These are phyloP conservation scores for Talaromyces sp. DNA, from an alignment of 2,329 filamentous ascomycete genomes.

Conservation along the genomic window DNA sequence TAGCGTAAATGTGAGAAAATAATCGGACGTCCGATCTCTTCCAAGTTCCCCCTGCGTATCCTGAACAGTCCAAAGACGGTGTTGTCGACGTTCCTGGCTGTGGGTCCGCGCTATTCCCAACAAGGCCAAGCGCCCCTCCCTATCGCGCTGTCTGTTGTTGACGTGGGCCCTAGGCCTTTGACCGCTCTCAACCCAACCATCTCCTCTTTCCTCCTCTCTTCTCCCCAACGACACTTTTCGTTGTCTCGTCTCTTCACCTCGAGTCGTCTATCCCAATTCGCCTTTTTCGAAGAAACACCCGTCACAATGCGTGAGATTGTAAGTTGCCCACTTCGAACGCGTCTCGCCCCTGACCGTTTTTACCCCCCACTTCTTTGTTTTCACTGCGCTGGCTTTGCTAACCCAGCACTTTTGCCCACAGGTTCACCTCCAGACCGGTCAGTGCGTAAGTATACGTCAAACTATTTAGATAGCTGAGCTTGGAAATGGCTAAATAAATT, in stretches of 20 bases:
- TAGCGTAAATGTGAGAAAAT: neutral
- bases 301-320: conserved; percentile 70
- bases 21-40: too few relatives aligned
- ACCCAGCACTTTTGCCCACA: conserved; percentile 45
- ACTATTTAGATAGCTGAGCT: neutral
- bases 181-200: conserved; percentile 17
- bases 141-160: conserved; percentile 20
- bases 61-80: neutral
- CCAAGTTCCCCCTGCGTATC: neutral
- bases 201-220: conserved; percentile 10
- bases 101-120: conserved; percentile 18
- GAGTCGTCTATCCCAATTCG: conserved; percentile 14
- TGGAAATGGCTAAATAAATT: neutral
- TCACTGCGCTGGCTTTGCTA: conserved; percentile 21
- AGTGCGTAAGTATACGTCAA: conserved; percentile 70
- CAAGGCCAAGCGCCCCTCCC: neutral
- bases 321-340: conserved; percentile 41
- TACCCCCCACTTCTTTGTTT: conserved; percentile 29
- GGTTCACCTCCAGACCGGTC: conserved; percentile 99
- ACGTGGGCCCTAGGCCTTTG: conserved; percentile 24
- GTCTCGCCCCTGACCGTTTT: conserved; percentile 28
- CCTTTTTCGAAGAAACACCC: neutral
- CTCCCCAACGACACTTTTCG: neutral
- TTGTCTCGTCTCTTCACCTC: neutral
- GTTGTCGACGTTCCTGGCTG: conserved; percentile 1